Evolutionary conservation across 2,329 filamentous ascomycete genomes (phyloP).

Genomic region (Microsporum ferrugineum): DNA sequence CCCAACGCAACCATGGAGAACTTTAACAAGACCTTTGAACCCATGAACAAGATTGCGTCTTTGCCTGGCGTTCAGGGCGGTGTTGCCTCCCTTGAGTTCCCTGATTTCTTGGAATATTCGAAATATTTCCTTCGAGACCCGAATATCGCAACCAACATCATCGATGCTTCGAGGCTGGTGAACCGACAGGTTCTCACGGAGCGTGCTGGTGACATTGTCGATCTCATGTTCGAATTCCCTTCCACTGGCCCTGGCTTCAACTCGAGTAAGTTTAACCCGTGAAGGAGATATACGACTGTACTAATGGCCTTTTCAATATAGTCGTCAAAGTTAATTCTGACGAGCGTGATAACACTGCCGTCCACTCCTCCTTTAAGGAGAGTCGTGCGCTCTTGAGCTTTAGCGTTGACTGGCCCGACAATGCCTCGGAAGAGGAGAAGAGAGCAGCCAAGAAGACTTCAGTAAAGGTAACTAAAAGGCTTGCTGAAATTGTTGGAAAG

Average conservation of each 20-base stretch:
- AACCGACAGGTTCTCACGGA: slow-evolving; percentile 18
- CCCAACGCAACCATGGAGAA: slow-evolving; percentile 21
- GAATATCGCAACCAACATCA: slow-evolving; percentile 25
- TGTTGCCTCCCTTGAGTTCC: slow-evolving; percentile 17
- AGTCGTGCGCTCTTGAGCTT: slow-evolving; percentile 20
- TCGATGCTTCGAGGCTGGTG: slow-evolving; percentile 22
- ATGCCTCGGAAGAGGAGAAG: slow-evolving; percentile 19
- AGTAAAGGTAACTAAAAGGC: slow-evolving; percentile 19
- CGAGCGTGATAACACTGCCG: slow-evolving; percentile 21
- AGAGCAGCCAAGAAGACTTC: slow-evolving; percentile 15
- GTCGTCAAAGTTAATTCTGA: slow-evolving; percentile 22
- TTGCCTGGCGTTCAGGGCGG: slow-evolving; percentile 15
- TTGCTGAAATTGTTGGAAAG: slow-evolving; percentile 20
- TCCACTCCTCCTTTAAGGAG: slow-evolving; percentile 21
- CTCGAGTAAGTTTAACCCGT: slow-evolving; percentile 18
- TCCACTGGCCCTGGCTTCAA: slow-evolving; percentile 20
- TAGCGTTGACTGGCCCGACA: slow-evolving; percentile 21
- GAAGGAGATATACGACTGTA: not conserved
- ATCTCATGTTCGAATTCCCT: slow-evolving; percentile 19
- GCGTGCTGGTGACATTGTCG: slow-evolving; percentile 18
- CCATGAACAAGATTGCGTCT: slow-evolving; percentile 16
- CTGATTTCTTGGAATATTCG: slow-evolving; percentile 21
- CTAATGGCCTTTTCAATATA: not conserved
- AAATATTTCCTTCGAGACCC: slow-evolving; percentile 21
- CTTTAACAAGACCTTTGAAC: slow-evolving; percentile 13